These are phyloP conservation scores for Colletotrichum shisoi DNA, from an alignment of 2,329 filamentous ascomycete species.

Conservation along the genomic window DNA sequence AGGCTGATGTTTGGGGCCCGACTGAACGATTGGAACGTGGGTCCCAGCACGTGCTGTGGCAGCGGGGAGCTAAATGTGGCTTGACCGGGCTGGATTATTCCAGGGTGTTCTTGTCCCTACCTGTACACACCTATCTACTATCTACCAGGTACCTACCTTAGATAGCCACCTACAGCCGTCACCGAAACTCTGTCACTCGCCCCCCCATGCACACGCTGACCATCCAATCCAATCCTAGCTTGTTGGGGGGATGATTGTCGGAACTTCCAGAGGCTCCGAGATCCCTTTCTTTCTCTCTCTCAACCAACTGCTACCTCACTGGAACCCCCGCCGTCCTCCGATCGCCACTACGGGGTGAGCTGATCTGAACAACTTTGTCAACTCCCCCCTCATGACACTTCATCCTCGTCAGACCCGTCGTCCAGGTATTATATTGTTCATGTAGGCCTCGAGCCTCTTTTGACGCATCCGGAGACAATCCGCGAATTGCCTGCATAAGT, in stretches of 20 bases:
- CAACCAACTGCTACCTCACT: conserved; percentile 13
- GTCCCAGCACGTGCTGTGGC: background rate
- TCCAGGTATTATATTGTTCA: conserved; percentile 3
- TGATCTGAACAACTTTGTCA: conserved; percentile 24
- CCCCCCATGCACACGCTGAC: background rate
- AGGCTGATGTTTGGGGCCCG: conserved; percentile 1
- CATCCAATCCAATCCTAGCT: conserved; percentile 18
- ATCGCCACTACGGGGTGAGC: conserved; percentile 31
- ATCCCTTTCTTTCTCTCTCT: conserved; percentile 1
- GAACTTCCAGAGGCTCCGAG: conserved; percentile 34
- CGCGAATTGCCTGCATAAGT: conserved; percentile 23
- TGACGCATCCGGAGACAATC: conserved; percentile 30
- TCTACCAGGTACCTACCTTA: too few species aligned
- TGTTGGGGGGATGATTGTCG: conserved; percentile 11
- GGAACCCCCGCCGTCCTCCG: conserved; percentile 8
- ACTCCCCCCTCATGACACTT: conserved; percentile 11
- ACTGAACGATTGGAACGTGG: conserved; percentile 4
- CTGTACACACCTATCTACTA: too few species aligned
- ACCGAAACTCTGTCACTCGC: background rate
- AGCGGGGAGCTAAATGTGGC: conserved; percentile 7
- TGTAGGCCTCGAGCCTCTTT: conserved; percentile 27
- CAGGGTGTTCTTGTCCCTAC: background rate
- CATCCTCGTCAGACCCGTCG: background rate
- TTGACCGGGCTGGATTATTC: conserved; percentile 2
- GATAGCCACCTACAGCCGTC: background rate